Conservation (phyloP, 2,329 filamentous ascomycete species). For the Juglanconis juglandina region DNA sequence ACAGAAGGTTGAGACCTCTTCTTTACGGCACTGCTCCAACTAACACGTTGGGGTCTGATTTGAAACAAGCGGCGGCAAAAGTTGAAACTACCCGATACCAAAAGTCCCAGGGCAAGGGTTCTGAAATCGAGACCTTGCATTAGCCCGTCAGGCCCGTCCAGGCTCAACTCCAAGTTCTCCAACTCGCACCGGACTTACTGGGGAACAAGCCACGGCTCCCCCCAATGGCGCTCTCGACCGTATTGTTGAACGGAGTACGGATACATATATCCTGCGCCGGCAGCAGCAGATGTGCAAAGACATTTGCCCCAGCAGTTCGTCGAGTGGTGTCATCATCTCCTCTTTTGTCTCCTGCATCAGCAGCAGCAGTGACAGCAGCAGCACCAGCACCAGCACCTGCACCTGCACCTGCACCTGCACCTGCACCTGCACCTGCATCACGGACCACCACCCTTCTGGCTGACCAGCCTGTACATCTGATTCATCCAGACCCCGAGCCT, state of each 20-base stretch:
- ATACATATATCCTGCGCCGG: conserved; percentile 5
- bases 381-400: background rate
- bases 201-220: background rate
- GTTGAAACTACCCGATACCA: conserved; percentile 8
- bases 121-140: background rate
- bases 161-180: background rate
- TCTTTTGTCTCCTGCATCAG: conserved; percentile 3
- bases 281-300: background rate
- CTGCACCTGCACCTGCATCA: background rate
- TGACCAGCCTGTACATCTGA: conserved; percentile 6
- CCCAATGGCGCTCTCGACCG: conserved; percentile 8
- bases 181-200: background rate
- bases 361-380: conserved; percentile 1
- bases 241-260: conserved; percentile 12
- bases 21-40: background rate
- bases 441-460: background rate
- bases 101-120: background rate
- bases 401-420: background rate
- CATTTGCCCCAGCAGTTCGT: conserved; percentile 1
- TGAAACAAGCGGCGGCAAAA: conserved; percentile 9
- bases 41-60: conserved; percentile 3
- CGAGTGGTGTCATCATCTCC: conserved; percentile 11
- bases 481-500: conserved; percentile 11
- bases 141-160: background rate
- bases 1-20: background rate